phyloP scores from a whole-genome alignment of 1,284 basidiomycete genomes.

The Leucoagaricus sp. region DNA sequence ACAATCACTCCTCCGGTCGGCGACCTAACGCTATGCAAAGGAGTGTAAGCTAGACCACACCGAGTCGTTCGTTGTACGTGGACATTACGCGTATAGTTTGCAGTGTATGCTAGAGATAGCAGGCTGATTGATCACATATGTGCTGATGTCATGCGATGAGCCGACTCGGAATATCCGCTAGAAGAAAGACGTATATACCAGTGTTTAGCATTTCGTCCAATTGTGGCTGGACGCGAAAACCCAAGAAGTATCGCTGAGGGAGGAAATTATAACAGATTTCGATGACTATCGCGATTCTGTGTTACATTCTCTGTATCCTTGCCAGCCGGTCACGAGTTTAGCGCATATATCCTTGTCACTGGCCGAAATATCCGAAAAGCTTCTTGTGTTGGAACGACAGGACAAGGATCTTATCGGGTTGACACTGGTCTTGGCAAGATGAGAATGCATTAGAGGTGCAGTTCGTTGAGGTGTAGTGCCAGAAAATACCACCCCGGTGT shows the following conservation, averaged over 20 bases:
- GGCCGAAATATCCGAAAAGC: background rate
- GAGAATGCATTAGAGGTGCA: background rate
- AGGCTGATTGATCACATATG: slow-evolving; percentile 46
- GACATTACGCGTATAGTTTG: slow-evolving; percentile 73
- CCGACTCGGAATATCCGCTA: background rate
- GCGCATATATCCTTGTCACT: slow-evolving; percentile 56
- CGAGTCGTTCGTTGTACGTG: background rate
- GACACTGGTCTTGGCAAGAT: background rate
- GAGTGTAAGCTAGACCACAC: background rate
- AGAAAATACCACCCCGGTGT: too few relatives aligned
- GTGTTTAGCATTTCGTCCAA: slow-evolving; percentile 62
- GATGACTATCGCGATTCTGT: too few relatives aligned
- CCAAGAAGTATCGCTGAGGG: slow-evolving; percentile 54
- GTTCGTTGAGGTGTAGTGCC: too few relatives aligned
- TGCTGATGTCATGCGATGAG: slow-evolving; percentile 28
- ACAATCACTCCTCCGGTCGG: slow-evolving; percentile 71
- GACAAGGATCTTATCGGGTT: slow-evolving; percentile 4
- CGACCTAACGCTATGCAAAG: slow-evolving; percentile 56
- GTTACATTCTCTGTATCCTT: slow-evolving; percentile 63
- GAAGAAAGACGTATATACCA: slow-evolving; percentile 38
- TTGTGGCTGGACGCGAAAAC: slow-evolving; percentile 60
- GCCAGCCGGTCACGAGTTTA: slow-evolving; percentile 59
- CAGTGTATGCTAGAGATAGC: slow-evolving; percentile 71
- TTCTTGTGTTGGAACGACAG: background rate
- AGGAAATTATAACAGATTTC: background rate